These are phyloP conservation scores for Ophiostoma pallidulum DNA, from an alignment of 2,329 filamentous ascomycete species.

Conservation along the genomic window DNA sequence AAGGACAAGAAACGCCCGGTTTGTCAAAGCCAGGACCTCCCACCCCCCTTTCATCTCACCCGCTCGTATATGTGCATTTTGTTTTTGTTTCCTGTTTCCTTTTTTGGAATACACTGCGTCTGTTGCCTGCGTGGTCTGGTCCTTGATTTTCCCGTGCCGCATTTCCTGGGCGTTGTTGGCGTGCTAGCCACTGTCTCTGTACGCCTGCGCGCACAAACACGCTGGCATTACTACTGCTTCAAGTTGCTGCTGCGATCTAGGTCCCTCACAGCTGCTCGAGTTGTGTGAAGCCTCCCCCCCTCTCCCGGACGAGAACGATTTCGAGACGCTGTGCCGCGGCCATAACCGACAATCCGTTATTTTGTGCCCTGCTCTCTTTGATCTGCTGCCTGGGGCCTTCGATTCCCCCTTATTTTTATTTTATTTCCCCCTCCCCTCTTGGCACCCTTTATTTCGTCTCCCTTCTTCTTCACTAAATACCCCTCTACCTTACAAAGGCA, in stretches of 20 bases:
- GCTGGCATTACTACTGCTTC: too few relatives aligned
- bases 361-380: not conserved
- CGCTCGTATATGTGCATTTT: too few relatives aligned
- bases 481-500: not conserved
- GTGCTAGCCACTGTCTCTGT: too few relatives aligned
- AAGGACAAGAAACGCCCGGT: too few relatives aligned
- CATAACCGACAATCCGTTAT: not conserved
- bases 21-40: too few relatives aligned
- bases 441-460: not conserved
- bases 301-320: not conserved
- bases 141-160: too few relatives aligned
- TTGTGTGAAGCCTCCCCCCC: not conserved
- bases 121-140: too few relatives aligned
- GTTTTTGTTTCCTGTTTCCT: too few relatives aligned
- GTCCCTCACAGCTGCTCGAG: constrained; percentile 1
- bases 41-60: too few relatives aligned
- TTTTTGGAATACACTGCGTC: too few relatives aligned
- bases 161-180: too few relatives aligned
- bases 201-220: too few relatives aligned
- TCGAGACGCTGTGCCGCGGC: constrained; percentile 6
- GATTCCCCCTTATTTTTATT: constrained; percentile 1
- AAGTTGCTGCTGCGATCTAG: not conserved
- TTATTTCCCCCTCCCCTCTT: not conserved
- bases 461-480: constrained; percentile 3
- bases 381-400: not conserved